These are phyloP conservation scores for Avena insularis DNA, from an alignment of 176 grass and related monocot genomes.

Conservation along the genomic window DNA sequence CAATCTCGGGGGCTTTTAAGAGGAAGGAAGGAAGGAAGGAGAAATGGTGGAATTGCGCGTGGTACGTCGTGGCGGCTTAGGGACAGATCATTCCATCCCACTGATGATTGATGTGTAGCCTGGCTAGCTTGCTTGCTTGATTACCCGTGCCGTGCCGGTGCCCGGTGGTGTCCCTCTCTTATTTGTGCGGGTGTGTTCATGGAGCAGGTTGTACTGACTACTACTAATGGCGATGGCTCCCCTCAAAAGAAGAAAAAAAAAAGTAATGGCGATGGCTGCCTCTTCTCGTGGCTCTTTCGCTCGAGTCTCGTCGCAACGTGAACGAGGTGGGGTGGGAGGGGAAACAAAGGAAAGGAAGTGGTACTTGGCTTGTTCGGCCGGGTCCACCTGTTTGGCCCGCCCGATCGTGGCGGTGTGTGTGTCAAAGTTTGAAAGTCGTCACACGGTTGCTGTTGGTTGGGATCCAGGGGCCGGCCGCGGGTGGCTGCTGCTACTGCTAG, in stretches of 20 bases:
- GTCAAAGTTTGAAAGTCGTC: neutral
- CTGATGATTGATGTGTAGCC: neutral
- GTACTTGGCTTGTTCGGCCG: neutral
- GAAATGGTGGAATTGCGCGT: neutral
- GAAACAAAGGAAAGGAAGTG: neutral
- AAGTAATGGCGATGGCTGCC: too few species aligned
- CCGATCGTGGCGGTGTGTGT: neutral
- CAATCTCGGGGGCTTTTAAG: neutral
- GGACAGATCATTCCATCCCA: constrained; percentile 29
- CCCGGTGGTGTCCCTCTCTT: neutral
- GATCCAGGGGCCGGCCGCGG: neutral
- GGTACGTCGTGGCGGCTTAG: neutral
- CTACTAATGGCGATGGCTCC: too few species aligned
- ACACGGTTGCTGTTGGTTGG: neutral
- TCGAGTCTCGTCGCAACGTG: neutral
- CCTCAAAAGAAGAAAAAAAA: too few species aligned
- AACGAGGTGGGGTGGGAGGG: neutral
- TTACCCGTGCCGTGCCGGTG: neutral
- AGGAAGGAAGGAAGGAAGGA: too few species aligned
- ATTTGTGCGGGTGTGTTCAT: neutral
- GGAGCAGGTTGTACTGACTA: constrained; percentile 4
- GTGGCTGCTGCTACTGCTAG: neutral
- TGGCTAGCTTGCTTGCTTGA: neutral
- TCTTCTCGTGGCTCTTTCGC: neutral
- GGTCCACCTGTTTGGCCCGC: neutral